Conservation (phyloP, 2,329 filamentous ascomycete species). For the Beauveria caledonica region DNA sequence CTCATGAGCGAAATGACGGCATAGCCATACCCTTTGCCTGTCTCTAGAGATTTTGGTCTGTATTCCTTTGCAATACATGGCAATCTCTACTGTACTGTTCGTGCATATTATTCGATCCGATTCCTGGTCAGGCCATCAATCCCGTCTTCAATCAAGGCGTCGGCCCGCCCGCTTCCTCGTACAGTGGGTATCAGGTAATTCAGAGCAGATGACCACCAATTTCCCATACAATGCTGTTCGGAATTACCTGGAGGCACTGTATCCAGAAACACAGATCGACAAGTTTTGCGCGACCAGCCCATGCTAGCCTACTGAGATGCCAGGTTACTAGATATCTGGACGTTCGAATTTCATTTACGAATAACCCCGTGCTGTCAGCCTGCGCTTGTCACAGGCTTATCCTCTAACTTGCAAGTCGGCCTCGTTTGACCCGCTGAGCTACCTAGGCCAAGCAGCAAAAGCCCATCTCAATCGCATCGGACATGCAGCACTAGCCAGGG, state of each 20-base stretch:
- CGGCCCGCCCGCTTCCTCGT: not conserved
- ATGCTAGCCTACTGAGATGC: not conserved
- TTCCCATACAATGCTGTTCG: no score
- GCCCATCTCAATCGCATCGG: not conserved
- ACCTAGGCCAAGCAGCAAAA: not conserved
- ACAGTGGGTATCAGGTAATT: no score
- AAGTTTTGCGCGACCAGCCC: not conserved
- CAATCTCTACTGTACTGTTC: not conserved
- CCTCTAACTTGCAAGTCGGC: not conserved
- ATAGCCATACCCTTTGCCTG: not conserved
- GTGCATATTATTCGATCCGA: not conserved
- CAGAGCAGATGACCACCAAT: no score
- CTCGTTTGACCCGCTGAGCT: not conserved
- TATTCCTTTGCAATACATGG: not conserved
- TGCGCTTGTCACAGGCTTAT: no score
- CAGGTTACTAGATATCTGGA: no score
- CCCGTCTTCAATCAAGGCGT: not conserved
- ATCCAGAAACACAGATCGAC: slow-evolving; percentile 4
- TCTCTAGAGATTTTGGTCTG: not conserved
- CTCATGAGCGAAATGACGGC: not conserved
- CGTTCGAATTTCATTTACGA: no score
- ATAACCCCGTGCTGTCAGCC: not conserved
- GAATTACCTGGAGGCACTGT: no score
- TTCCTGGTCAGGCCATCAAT: not conserved
- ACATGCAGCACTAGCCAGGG: not conserved